Base-by-base conservation (phyloP, 2,329 filamentous ascomycete genomes). In the Fusarium sp. region DNA sequence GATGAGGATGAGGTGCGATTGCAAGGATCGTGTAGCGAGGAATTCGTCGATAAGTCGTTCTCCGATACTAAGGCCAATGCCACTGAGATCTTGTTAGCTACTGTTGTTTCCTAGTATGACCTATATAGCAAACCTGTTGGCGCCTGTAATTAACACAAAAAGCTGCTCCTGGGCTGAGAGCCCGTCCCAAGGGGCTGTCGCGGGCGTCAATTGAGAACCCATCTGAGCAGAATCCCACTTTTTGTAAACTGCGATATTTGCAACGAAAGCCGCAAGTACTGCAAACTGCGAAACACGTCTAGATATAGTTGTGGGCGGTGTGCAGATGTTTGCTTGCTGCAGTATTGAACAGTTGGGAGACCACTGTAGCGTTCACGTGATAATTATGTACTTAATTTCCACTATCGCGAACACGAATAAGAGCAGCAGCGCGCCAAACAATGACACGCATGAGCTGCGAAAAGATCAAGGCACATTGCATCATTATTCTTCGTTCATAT, bases 11-110 rank as follows among this genome's bases (percentile, higher is more conserved):
- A 98, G 87, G 73, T 91, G 88, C 57, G 92, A 86, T 28, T 84
- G 83, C 47, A 88, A 82, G 28, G 91, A 87, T 34, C 88, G 89
- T 14, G 88, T 87, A 60, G 83, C 81, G 61, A 97, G 88, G 82
- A 97, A 97, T 73, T 97, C 92, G 81, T 97, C 93, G 71, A 97
- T 95, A 56, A 97, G 85, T 62, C 93, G 92, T 74, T 91, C 88
- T 76, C 91, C 92, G 70, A 92, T 94, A 55, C 91, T 90, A 72
- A 95, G 91, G 43, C 95, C 95, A 43, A 97, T 88, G 62, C 95
- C 95, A 76, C 95, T 97, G 77, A 44, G 28, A 32, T 42, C 17
- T 42, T 21, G 42, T 72, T 44, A 73, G 64, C n/a, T 42, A 14
- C 39, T 19, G 10, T 4, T 17, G 15, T 28, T 3, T 42, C 30